phyloP scores from a whole-genome alignment of 257 asterid genomes.

The Cynanchum wilfordii region DNA sequence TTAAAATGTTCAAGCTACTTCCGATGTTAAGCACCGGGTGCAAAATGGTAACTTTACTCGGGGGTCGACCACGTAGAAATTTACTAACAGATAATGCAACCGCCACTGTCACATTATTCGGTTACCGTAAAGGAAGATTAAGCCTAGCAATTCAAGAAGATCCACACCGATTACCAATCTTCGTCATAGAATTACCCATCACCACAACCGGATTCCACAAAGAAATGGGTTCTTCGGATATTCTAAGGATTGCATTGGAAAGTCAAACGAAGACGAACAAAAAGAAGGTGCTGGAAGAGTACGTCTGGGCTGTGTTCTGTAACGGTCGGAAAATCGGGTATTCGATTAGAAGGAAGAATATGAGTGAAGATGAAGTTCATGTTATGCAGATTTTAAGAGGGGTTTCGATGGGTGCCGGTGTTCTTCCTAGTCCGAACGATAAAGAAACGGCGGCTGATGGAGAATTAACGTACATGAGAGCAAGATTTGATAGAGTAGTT shows the following conservation, averaged over 20 bases:
- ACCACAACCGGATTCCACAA: conserved; percentile 52
- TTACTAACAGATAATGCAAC: conserved; percentile 70
- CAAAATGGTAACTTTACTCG: conserved; percentile 75
- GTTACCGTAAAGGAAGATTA: conserved; percentile 64
- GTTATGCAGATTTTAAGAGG: conserved; percentile 76
- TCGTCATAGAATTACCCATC: conserved; percentile 85
- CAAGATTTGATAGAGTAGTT: conserved; percentile 66
- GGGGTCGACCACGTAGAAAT: conserved; percentile 50
- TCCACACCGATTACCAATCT: conserved; percentile 70
- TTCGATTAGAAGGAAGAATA: conserved; percentile 62
- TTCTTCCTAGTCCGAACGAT: conserved; percentile 45
- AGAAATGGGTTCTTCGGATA: conserved; percentile 78
- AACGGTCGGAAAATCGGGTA: conserved; percentile 75
- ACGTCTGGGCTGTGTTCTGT: conserved; percentile 82
- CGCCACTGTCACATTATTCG: conserved; percentile 74
- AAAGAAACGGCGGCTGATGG: conserved; percentile 40
- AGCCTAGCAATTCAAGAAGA: conserved; percentile 77
- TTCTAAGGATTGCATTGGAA: conserved; percentile 63
- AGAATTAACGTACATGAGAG: conserved; percentile 77
- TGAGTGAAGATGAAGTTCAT: conserved; percentile 71
- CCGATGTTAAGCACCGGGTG: conserved; percentile 92
- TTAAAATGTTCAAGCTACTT: conserved; percentile 81
- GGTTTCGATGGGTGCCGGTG: conserved; percentile 95
- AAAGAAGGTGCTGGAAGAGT: conserved; percentile 73
- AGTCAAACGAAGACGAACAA: conserved; percentile 66